A percentile compares a stretch with the other conserved stretches of the same genome.
Evolutionary conservation across 441 rosid species (phyloP).

Genomic region (Adansonia gregorii): DNA sequence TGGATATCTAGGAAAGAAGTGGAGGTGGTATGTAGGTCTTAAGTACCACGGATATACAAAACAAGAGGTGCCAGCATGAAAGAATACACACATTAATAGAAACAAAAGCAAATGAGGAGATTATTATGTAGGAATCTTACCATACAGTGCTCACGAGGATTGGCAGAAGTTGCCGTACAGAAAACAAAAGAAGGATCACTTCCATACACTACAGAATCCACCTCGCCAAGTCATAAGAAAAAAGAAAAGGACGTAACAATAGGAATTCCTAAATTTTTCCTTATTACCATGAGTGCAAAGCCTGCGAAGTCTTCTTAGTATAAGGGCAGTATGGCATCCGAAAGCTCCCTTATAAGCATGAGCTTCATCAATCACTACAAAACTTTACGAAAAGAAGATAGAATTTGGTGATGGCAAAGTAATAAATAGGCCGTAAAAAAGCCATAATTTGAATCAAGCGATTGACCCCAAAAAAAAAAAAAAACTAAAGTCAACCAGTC

Average conservation of each 20-base stretch:
- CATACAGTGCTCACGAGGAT: constrained; percentile 94
- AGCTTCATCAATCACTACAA: constrained; percentile 91
- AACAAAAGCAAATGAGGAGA: constrained; percentile 22
- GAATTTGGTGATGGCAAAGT: constrained; percentile 16
- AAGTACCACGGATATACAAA: constrained; percentile 10
- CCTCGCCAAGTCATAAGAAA: constrained; percentile 25
- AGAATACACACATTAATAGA: background rate
- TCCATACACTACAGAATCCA: constrained; percentile 69
- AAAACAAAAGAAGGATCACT: constrained; percentile 81
- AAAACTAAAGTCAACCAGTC: background rate
- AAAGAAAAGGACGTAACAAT: background rate
- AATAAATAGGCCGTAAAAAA: constrained; percentile 3
- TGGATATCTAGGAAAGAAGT: background rate
- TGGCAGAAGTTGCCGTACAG: constrained; percentile 96
- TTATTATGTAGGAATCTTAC: constrained; percentile 46
- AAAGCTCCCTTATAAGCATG: constrained; percentile 96
- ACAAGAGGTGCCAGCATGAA: background rate
- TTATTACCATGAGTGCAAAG: constrained; percentile 82
- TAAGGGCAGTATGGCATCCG: constrained; percentile 95
- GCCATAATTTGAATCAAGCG: constrained; percentile 4
- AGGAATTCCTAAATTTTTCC: constrained; percentile 21
- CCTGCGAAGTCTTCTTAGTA: constrained; percentile 89
- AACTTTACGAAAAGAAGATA: constrained; percentile 47
- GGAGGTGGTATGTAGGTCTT: background rate
- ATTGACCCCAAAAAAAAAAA: background rate